phyloP scores from a whole-genome alignment of 2,329 filamentous ascomycete species.

The Aspergillus latus region DNA sequence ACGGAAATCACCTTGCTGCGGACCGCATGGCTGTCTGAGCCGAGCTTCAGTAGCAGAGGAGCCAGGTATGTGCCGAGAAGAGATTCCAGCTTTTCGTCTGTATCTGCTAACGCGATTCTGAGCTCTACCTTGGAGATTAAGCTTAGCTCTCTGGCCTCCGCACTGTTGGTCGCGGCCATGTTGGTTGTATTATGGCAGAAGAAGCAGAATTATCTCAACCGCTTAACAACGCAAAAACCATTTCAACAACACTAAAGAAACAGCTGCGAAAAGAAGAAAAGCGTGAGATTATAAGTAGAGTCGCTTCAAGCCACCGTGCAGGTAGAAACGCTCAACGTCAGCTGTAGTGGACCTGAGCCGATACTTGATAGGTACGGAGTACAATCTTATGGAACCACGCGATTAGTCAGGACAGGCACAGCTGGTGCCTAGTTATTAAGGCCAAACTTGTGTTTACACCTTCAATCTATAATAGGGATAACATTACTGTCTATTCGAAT shows the following conservation, averaged over 20 bases:
- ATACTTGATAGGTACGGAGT: neutral
- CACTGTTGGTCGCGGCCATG: slow-evolving; percentile 38
- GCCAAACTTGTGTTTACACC: neutral
- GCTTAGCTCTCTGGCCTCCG: slow-evolving; percentile 67
- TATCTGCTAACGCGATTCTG: slow-evolving; percentile 76
- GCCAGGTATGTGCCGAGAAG: slow-evolving; percentile 76
- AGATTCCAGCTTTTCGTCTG: slow-evolving; percentile 77
- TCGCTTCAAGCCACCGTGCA: slow-evolving; percentile 3
- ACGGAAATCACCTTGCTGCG: slow-evolving; percentile 74
- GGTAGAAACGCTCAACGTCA: slow-evolving; percentile 21
- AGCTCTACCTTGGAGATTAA: slow-evolving; percentile 85
- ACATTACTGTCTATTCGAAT: neutral
- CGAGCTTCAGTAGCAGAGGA: slow-evolving; percentile 81
- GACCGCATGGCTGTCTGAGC: slow-evolving; percentile 75
- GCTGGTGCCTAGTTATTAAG: neutral
- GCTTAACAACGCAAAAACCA: slow-evolving; percentile 4
- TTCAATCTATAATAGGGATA: neutral
- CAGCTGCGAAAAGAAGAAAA: neutral
- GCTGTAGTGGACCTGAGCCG: slow-evolving; percentile 7
- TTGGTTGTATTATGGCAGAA: slow-evolving; percentile 10
- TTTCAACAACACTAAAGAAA: neutral
- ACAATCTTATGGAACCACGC: neutral
- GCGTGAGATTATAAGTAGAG: neutral
- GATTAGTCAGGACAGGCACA: slow-evolving; percentile 22
- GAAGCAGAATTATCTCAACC: slow-evolving; percentile 10